Conservation (phyloP, 2,329 filamentous ascomycete genomes). For the Acrocalymma vagum region DNA sequence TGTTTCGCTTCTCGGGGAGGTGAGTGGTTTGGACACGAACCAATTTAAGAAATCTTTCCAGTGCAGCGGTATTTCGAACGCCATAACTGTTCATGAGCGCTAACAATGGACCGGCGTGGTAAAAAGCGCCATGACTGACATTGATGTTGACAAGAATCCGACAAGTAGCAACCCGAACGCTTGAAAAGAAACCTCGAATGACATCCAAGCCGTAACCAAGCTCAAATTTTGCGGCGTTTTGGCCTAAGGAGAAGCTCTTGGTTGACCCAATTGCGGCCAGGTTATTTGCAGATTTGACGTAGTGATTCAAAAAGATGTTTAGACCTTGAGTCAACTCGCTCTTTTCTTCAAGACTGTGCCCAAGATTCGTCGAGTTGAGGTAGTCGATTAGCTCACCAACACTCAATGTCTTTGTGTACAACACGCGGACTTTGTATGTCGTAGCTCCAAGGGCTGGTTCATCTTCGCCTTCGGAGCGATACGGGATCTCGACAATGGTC, state of each 20-base stretch:
- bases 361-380: conserved; percentile 51
- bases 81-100: conserved; percentile 29
- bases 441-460: conserved; percentile 13
- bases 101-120: conserved; percentile 53
- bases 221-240: conserved; percentile 37
- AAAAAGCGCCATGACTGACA: conserved; percentile 66
- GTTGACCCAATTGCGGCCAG: conserved; percentile 60
- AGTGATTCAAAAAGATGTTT: conserved; percentile 65
- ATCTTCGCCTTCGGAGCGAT: conserved; percentile 30
- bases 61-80: conserved; percentile 13
- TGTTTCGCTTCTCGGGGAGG: conserved; percentile 43
- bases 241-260: conserved; percentile 50
- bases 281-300: conserved; percentile 50
- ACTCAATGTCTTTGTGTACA: conserved; percentile 21
- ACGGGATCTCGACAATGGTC: conserved; percentile 19
- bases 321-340: conserved; percentile 62
- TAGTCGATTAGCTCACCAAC: conserved; percentile 54
- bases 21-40: conserved; percentile 48
- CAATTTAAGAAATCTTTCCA: conserved; percentile 48
- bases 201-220: conserved; percentile 63
- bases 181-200: conserved; percentile 68
- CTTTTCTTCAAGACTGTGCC: conserved; percentile 50
- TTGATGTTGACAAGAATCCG: conserved; percentile 69
- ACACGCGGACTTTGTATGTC: conserved; percentile 22
- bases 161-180: conserved; percentile 64